Evolutionary conservation across 2,329 filamentous ascomycete species (phyloP), one percentile per base, ranked within the genome.

Genomic region (Talaromyces sp.): DNA sequence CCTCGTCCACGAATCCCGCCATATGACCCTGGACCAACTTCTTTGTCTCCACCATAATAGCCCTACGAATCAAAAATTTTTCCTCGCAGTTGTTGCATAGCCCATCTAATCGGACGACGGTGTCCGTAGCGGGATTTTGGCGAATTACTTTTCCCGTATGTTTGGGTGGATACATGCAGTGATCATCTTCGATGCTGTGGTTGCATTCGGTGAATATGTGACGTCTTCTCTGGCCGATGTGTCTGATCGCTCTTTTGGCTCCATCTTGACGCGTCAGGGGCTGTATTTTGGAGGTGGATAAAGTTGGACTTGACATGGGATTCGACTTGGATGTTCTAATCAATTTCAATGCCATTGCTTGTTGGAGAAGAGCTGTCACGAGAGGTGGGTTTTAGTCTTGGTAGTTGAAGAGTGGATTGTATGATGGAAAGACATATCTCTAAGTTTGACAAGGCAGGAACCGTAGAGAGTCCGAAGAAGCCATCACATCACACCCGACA

Each of bases 131-230:
- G 43, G 17, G 25, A 15, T 61, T 65, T 22, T 37, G 9, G 11
- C 31, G 45, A 47, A 65, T 25, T 3, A 2, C n/a, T 33, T 10
- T 19, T 3, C 22, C 52, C 8, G 49, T 62, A 31, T 66, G 64
- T 11, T 52, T 31, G 43, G 64, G 64, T 41, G 64, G 64, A 33
- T 50, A 60, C n/a, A 63, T 33, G 54, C 60, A 66, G 11, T 54
- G 22, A 27, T 66, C 8, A 11, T 59, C 54, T 27, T 66, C 64
- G 17, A 66, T 60, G 3, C 35, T 50, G 43, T 66, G 64, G 7
- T 45, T 35, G 43, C 64, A 66, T 5, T 17, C 57, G 22, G 7
- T 33, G 45, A 57, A 66, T 17, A 58, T n/a, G 52, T 66, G 60
- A 1, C 25, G 25, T 43, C 63, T 22, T 31, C 62, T 27, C 17